Percentiles rank a stretch among this genome's conserved stretches.
Conservation (phyloP, 352 stramenopile species). For the Pythium rhizo-oryzae region DNA sequence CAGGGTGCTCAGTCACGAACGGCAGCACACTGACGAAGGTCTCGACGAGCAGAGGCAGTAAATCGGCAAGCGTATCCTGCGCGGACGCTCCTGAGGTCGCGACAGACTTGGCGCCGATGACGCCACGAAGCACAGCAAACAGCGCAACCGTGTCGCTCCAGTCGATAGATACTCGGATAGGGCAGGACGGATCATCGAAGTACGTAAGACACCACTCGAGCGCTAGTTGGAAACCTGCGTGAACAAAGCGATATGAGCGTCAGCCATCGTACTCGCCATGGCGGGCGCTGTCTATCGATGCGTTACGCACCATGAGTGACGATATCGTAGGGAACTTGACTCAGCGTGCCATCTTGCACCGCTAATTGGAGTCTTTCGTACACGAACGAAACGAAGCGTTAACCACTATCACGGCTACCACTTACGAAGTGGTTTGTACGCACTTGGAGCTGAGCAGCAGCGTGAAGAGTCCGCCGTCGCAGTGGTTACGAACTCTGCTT, state of each 20-base stretch:
- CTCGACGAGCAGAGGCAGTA: slow-evolving; percentile 47
- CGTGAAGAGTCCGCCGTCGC: slow-evolving; percentile 50
- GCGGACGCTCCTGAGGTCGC: slow-evolving; percentile 13
- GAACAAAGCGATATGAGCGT: background rate
- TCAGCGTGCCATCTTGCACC: slow-evolving; percentile 5
- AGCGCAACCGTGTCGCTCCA: slow-evolving; percentile 45
- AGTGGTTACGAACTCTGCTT: slow-evolving; percentile 47
- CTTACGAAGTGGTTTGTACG: background rate
- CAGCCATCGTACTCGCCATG: background rate
- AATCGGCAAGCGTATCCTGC: slow-evolving; percentile 9
- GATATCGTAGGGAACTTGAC: background rate
- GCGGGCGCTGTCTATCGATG: too few species aligned
- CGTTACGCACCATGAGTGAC: too few species aligned
- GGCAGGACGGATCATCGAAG: slow-evolving; percentile 42
- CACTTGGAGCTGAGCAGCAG: slow-evolving; percentile 39
- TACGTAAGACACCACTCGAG: slow-evolving; percentile 53
- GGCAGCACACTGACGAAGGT: slow-evolving; percentile 48
- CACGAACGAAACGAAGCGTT: background rate
- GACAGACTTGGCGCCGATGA: slow-evolving; percentile 45
- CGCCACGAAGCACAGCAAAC: slow-evolving; percentile 43
- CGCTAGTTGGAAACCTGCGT: slow-evolving; percentile 44
- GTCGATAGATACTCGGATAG: slow-evolving; percentile 44
- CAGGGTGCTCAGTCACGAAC: slow-evolving; percentile 40
- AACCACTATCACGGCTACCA: too few species aligned
- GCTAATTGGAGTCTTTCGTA: slow-evolving; percentile 8